Evolutionary conservation across 305 asterid species (phyloP), one percentile per base, ranked within the genome.

Genomic region (Rubia occidens): DNA sequence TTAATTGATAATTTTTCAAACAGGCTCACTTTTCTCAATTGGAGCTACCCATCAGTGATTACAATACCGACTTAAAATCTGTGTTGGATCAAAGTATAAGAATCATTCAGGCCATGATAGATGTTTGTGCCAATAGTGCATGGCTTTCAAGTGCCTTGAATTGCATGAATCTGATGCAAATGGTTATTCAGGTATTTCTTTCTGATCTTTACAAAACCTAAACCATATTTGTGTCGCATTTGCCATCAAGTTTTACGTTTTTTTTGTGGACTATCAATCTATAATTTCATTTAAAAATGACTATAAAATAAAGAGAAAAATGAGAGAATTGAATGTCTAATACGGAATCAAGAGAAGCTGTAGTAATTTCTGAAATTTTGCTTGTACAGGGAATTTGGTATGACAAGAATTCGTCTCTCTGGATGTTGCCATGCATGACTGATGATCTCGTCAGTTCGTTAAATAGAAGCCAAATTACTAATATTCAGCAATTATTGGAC

Each of bases 51-150:
- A 74, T 90, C 78, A 89, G 95, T 60, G 99, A 94, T 84, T 94
- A 94, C 71, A 84, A 87, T 60, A 94, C 99, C 18, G 99, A 94
- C 81, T 77, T 89, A 82, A 94, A 94, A 82, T 90, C 96, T 39
- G 96, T 94, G 73, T 75, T 94, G 84, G 99, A 90, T 87, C 99
- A 94, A 75, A 90, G 99, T 78, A 90, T 94, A 74, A 97, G 97
- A 65, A 81, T 94, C 69, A 79, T 94, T 76, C 99, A 94, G 87
- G 99, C 96, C 76, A 94, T 94, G 99, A 94, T 94, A 80, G 99
- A 94, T 83, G 77, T 94, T 59, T 94, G 99, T 81, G 97, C 97
- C 20, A 94, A 94, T 81, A 94, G 99, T 43, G 99, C 96, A 79
- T 94, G 99, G 99, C 93, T 94, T 74, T 87, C 91, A 42, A 90